Conservation (phyloP, 116 monocot species). For the Zostera marina region DNA sequence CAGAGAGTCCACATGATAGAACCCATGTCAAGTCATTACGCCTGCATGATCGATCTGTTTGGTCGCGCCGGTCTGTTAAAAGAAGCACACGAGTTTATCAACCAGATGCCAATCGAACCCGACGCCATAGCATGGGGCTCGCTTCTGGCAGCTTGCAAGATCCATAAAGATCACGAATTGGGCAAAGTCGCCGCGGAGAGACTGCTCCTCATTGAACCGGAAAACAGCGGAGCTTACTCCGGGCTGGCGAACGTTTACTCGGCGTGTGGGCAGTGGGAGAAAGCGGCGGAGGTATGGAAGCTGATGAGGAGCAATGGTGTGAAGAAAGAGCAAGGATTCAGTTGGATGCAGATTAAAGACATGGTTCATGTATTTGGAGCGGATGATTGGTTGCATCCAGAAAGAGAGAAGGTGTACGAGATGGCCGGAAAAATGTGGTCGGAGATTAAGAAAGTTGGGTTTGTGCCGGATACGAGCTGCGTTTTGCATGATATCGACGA, state of each 20-base stretch:
- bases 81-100: slow-evolving; percentile 38
- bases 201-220: slow-evolving; percentile 47
- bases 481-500: slow-evolving; percentile 78
- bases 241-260: slow-evolving; percentile 83
- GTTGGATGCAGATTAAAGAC: slow-evolving; percentile 57
- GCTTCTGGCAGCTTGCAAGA: slow-evolving; percentile 58
- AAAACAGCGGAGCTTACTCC: slow-evolving; percentile 77
- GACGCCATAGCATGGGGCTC: slow-evolving; percentile 83
- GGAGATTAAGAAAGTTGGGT: slow-evolving; percentile 74
- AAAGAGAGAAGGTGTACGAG: slow-evolving; percentile 36
- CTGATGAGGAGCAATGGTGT: slow-evolving; percentile 56
- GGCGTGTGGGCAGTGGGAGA: slow-evolving; percentile 61
- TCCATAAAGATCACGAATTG: slow-evolving; percentile 59
- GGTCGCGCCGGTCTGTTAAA: slow-evolving; percentile 47
- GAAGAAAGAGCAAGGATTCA: slow-evolving; percentile 72
- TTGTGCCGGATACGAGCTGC: slow-evolving; percentile 45
- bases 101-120: slow-evolving; percentile 56
- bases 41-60: slow-evolving; percentile 51
- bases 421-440: slow-evolving; percentile 45
- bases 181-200: slow-evolving; percentile 51
- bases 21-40: slow-evolving; percentile 60
- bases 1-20: slow-evolving; percentile 40
- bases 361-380: slow-evolving; percentile 62
- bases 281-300: slow-evolving; percentile 69
- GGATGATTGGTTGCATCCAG: slow-evolving; percentile 50